phyloP scores from a whole-genome alignment of 1,284 basidiomycete genomes.

The Leccinum cinnamomeum region DNA sequence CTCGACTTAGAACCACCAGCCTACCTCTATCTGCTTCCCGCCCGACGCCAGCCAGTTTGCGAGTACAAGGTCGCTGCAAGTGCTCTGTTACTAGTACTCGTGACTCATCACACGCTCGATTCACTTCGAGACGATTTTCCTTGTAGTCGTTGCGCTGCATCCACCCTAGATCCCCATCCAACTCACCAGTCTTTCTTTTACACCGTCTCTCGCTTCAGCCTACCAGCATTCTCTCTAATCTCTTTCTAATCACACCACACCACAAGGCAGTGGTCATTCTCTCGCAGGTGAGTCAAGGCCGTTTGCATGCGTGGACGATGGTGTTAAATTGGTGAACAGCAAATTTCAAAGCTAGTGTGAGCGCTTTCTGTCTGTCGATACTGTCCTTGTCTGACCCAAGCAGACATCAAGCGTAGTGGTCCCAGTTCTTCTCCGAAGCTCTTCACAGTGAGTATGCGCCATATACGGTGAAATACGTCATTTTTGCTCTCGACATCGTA shows the following conservation, averaged over 20 bases:
- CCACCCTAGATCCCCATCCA: slow-evolving; percentile 26
- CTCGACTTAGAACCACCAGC: slow-evolving; percentile 27
- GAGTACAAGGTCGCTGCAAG: slow-evolving; percentile 29
- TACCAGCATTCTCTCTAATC: slow-evolving; percentile 20
- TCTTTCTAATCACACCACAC: slow-evolving; percentile 25
- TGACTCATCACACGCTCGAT: slow-evolving; percentile 42
- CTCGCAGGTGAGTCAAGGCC: slow-evolving; percentile 21
- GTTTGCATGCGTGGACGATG: slow-evolving; percentile 6
- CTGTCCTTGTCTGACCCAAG: slow-evolving; percentile 5
- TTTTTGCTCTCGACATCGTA: slow-evolving; percentile 41
- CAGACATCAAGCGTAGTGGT: slow-evolving; percentile 10
- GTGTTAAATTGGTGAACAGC: slow-evolving; percentile 14
- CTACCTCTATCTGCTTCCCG: slow-evolving; percentile 24
- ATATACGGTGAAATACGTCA: slow-evolving; percentile 32
- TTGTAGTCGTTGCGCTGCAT: slow-evolving; percentile 32
- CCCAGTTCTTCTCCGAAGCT: not conserved
- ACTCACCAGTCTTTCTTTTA: slow-evolving; percentile 54
- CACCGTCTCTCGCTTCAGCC: slow-evolving; percentile 34
- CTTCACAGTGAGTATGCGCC: slow-evolving; percentile 26
- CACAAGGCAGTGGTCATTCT: slow-evolving; percentile 6
- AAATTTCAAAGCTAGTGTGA: slow-evolving; percentile 20
- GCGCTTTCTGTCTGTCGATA: slow-evolving; percentile 5
- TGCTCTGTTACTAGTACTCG: slow-evolving; percentile 22
- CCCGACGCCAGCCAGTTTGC: slow-evolving; percentile 26
- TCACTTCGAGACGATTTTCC: slow-evolving; percentile 46